These are phyloP conservation scores for Penicillium goetzii DNA, from an alignment of 495 filamentous ascomycete genomes.

Conservation along the genomic window DNA sequence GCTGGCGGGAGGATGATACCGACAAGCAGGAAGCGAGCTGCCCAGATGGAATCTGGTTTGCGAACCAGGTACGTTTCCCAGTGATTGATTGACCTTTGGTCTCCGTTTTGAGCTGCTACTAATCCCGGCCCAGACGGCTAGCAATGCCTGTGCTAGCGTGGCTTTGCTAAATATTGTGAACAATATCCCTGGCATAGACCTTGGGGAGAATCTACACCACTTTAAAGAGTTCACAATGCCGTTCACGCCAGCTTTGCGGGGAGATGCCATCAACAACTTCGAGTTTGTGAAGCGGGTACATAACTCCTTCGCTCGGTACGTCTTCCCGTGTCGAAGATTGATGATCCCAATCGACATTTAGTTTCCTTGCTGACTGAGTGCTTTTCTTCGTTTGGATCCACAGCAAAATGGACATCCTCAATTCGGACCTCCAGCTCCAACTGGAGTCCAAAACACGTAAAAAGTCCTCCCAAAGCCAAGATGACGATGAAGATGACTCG, in stretches of 20 bases:
- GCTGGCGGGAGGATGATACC: constrained; percentile 64
- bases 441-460: constrained; percentile 58
- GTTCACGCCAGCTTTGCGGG: constrained; percentile 72
- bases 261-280: constrained; percentile 72
- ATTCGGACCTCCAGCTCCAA: constrained; percentile 71
- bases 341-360: neutral
- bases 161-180: constrained; percentile 90
- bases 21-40: constrained; percentile 61
- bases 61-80: constrained; percentile 71
- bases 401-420: constrained; percentile 77
- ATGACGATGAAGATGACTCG: constrained; percentile 49
- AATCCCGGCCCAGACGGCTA: constrained; percentile 58
- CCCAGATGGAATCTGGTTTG: constrained; percentile 84
- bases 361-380: neutral
- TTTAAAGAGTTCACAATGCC: constrained; percentile 73
- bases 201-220: constrained; percentile 66
- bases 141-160: constrained; percentile 85
- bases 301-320: constrained; percentile 83
- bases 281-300: constrained; percentile 78
- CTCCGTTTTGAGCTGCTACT: constrained; percentile 18
- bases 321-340: neutral
- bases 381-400: neutral
- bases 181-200: constrained; percentile 66
- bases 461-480: constrained; percentile 37
- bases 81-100: neutral